phyloP scores from a whole-genome alignment of 163 green algal species.

The Botryococcus braunii region DNA sequence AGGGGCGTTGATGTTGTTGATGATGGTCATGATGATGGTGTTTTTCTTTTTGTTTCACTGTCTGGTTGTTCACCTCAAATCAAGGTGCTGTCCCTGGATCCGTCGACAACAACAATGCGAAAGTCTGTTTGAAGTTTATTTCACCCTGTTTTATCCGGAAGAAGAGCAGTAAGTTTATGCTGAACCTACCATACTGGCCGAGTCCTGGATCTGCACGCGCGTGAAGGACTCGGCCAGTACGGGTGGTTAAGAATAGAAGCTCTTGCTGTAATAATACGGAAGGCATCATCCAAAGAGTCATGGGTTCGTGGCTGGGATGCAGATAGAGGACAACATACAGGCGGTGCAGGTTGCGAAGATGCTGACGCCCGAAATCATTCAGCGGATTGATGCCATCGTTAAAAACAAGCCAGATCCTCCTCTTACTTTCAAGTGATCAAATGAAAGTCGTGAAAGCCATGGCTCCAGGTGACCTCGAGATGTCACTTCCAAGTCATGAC shows the following conservation, averaged over 20 bases:
- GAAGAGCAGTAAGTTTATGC: background rate
- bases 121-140: too few species aligned
- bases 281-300: background rate
- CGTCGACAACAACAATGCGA: too few species aligned
- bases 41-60: too few species aligned
- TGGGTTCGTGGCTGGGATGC: conserved; percentile 5
- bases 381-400: conserved; percentile 44
- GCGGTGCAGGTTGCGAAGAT: conserved; percentile 45
- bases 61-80: too few species aligned
- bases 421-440: background rate
- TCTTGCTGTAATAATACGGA: background rate
- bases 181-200: background rate
- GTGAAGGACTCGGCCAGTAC: background rate
- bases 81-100: too few species aligned
- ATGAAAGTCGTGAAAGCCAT: too few species aligned
- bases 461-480: too few species aligned
- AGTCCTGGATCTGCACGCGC: background rate
- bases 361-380: conserved; percentile 48
- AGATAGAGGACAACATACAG: conserved; percentile 58
- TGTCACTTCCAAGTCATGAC: too few species aligned
- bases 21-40: too few species aligned
- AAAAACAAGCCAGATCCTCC: background rate
- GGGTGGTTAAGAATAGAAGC: background rate
- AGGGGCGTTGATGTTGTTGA: too few species aligned
- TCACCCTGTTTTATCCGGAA: background rate